Conservation (phyloP, 2,329 filamentous ascomycete species). For the Colletotrichum navitas region DNA sequence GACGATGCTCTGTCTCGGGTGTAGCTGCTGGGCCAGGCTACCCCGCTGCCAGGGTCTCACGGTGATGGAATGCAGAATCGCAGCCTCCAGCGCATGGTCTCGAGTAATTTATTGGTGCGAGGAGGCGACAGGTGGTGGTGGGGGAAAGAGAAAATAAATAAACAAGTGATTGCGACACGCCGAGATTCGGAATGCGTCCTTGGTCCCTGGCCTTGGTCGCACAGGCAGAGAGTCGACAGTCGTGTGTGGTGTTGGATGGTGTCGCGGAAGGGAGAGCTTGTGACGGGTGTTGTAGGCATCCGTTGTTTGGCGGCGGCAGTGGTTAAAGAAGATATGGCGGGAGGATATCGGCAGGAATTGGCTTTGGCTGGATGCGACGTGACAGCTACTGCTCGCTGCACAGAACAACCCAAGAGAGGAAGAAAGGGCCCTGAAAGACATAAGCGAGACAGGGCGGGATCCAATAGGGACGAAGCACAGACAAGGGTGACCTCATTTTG, state of each 20-base stretch:
- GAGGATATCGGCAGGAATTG: conserved; percentile 13
- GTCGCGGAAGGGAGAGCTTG: conserved; percentile 5
- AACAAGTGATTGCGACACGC: background rate
- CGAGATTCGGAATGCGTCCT: background rate
- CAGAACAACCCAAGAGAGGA: background rate
- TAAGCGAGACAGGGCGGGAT: background rate
- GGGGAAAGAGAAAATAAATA: too few species aligned
- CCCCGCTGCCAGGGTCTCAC: conserved; percentile 42
- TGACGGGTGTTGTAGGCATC: conserved; percentile 5
- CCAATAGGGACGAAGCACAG: conserved; percentile 20
- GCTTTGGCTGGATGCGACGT: conserved; percentile 14
- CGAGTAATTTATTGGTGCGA: conserved; percentile 6
- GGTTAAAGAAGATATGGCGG: conserved; percentile 17
- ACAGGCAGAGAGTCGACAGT: background rate
- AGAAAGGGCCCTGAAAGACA: background rate
- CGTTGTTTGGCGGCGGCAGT: conserved; percentile 7
- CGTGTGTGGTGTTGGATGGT: background rate
- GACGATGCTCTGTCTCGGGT: conserved; percentile 33
- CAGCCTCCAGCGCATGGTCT: conserved; percentile 39
- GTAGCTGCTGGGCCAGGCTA: conserved; percentile 40
- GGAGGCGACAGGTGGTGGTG: background rate
- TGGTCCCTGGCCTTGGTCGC: background rate
- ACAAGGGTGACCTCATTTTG: conserved; percentile 39
- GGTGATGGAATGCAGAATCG: conserved; percentile 40
- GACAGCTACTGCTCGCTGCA: conserved; percentile 1